These are phyloP conservation scores for Xerophyta viscosa DNA, from an alignment of 106 monocot species.

Conservation along the genomic window DNA sequence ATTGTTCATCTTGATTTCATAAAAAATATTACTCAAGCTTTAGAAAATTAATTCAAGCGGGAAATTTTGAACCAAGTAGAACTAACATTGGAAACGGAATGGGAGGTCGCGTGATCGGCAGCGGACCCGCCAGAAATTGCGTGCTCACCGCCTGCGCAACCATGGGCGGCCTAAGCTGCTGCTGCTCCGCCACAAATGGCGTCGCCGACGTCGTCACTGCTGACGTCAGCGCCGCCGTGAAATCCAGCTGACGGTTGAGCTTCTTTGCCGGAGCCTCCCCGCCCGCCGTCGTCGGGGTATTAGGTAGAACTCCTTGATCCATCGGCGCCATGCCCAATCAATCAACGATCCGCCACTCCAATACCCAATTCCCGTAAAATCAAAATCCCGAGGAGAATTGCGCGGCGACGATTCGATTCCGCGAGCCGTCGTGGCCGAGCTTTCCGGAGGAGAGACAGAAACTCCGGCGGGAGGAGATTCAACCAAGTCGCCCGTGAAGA, in stretches of 20 bases:
- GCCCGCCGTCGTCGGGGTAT: constrained; percentile 7
- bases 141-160: constrained; percentile 1
- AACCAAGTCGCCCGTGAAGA: not conserved
- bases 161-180: not conserved
- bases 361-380: not conserved
- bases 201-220: not conserved
- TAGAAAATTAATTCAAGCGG: too few species aligned
- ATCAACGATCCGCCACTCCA: not conserved
- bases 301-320: constrained; percentile 31
- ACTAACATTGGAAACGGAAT: constrained; percentile 25
- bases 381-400: not conserved
- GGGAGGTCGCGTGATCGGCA: constrained; percentile 7
- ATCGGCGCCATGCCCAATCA: constrained; percentile 4
- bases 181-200: not conserved
- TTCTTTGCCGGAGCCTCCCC: constrained; percentile 46
- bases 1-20: not conserved
- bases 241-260: constrained; percentile 60
- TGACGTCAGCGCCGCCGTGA: constrained; percentile 16
- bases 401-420: too few species aligned
- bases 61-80: not conserved
- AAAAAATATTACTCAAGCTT: too few species aligned
- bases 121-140: not conserved
- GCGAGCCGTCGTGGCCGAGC: not conserved
- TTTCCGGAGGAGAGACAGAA: not conserved
- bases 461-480: not conserved